These are phyloP conservation scores for Apostasia ramifera DNA, from an alignment of 106 monocot genomes.

Conservation along the genomic window DNA sequence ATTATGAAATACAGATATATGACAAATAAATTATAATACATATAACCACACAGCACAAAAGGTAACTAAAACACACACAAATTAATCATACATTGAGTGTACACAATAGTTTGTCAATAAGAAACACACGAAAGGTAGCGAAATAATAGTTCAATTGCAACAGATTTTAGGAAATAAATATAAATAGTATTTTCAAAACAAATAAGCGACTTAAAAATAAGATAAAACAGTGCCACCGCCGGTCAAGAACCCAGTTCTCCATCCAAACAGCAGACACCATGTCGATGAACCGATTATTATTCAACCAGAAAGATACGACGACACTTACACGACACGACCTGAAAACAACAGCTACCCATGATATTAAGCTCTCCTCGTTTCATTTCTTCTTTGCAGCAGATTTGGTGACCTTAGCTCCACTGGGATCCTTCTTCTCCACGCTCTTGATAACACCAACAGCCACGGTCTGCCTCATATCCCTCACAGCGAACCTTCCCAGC, in stretches of 20 bases:
- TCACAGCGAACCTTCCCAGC: slow-evolving; percentile 12
- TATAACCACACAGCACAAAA: too few relatives aligned
- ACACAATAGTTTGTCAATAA: not conserved
- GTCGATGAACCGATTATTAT: not conserved
- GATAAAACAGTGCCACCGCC: slow-evolving; percentile 31
- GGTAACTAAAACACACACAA: too few relatives aligned
- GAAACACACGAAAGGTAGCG: not conserved
- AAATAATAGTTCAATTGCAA: not conserved
- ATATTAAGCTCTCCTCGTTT: slow-evolving; percentile 1
- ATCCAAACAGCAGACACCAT: slow-evolving; percentile 24
- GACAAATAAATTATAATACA: too few relatives aligned
- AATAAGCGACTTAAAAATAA: not conserved
- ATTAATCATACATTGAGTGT: too few relatives aligned
- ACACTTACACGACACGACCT: not conserved
- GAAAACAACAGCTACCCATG: not conserved
- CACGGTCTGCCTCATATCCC: slow-evolving; percentile 14
- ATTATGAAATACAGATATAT: too few relatives aligned
- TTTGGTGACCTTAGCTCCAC: slow-evolving; percentile 11
- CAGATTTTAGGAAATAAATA: not conserved
- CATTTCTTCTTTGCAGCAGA: slow-evolving; percentile 13
- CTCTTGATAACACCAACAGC: slow-evolving; percentile 13
- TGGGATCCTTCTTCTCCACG: slow-evolving; percentile 16
- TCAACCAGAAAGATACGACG: not conserved
- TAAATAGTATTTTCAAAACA: not conserved
- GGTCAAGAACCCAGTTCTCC: slow-evolving; percentile 64